Conservation (phyloP, 2,329 filamentous ascomycete genomes). For the Drechslerella stenobrocha region DNA sequence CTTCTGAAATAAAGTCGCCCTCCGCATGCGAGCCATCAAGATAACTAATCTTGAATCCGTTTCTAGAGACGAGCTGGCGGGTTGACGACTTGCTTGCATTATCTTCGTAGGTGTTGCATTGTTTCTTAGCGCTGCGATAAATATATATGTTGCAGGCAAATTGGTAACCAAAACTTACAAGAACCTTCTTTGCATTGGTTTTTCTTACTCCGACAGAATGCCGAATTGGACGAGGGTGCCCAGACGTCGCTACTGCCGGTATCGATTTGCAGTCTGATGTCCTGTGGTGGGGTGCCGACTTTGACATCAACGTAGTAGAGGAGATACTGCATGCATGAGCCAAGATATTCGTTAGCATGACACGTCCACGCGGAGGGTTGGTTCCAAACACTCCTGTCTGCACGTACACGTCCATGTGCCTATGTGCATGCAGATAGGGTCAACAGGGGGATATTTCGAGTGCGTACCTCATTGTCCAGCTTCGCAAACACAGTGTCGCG, state of each 20-base stretch:
- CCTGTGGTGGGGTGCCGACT: conserved; percentile 65
- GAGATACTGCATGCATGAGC: conserved; percentile 47
- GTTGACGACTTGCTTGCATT: conserved; percentile 47
- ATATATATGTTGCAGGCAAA: neutral
- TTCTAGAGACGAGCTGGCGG: conserved; percentile 41
- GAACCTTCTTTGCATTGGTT: conserved; percentile 50
- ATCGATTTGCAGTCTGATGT: conserved; percentile 63
- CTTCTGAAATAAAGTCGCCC: conserved; percentile 56
- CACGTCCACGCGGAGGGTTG: too few relatives aligned
- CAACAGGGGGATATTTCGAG: too few relatives aligned
- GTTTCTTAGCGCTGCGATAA: neutral
- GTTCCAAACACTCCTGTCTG: too few relatives aligned
- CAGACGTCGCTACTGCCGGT: conserved; percentile 68
- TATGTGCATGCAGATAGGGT: too few relatives aligned
- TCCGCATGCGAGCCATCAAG: conserved; percentile 54
- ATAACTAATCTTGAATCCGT: conserved; percentile 56
- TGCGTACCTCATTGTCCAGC: conserved; percentile 35
- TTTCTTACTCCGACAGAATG: conserved; percentile 40
- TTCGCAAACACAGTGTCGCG: conserved; percentile 17
- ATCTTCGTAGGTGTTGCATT: conserved; percentile 1
- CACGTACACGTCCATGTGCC: neutral
- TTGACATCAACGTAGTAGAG: conserved; percentile 63
- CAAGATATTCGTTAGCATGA: neutral
- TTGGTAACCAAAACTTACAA: conserved; percentile 39
- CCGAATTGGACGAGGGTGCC: conserved; percentile 56